phyloP scores from a whole-genome alignment of 1,284 basidiomycete species.

The Sutorius eximius region DNA sequence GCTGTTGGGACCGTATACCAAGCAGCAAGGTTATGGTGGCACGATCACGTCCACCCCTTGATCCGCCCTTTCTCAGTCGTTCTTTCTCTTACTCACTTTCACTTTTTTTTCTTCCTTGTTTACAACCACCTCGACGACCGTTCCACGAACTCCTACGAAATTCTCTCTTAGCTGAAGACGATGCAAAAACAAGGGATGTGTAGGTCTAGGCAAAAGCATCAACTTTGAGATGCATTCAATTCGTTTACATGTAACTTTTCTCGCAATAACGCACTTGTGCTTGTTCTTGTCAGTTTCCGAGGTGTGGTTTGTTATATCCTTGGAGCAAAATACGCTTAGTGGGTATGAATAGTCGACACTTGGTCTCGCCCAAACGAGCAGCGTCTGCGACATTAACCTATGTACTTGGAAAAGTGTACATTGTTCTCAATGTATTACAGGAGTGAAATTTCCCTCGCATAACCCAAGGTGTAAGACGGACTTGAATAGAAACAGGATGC shows the following conservation, averaged over 20 bases:
- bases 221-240: not conserved
- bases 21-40: slow-evolving; percentile 19
- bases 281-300: not conserved
- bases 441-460: too few relatives aligned
- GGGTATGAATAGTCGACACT: too few relatives aligned
- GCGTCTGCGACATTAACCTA: too few relatives aligned
- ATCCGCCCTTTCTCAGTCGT: not conserved
- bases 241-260: not conserved
- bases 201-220: too few relatives aligned
- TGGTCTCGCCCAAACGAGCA: too few relatives aligned
- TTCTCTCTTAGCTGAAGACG: not conserved
- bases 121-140: not conserved
- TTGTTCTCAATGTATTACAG: too few relatives aligned
- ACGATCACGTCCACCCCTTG: slow-evolving; percentile 5
- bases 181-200: too few relatives aligned
- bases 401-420: too few relatives aligned
- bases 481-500: too few relatives aligned
- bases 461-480: too few relatives aligned
- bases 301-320: not conserved
- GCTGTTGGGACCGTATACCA: slow-evolving; percentile 10
- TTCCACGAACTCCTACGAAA: not conserved
- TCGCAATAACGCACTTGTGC: not conserved
- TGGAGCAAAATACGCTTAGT: too few relatives aligned
- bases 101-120: not conserved
- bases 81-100: not conserved